A percentile compares a stretch with the other conserved stretches of the same genome.
phyloP scores from a whole-genome alignment of 2,329 filamentous ascomycete genomes.

The Cordyceps tenuipes region DNA sequence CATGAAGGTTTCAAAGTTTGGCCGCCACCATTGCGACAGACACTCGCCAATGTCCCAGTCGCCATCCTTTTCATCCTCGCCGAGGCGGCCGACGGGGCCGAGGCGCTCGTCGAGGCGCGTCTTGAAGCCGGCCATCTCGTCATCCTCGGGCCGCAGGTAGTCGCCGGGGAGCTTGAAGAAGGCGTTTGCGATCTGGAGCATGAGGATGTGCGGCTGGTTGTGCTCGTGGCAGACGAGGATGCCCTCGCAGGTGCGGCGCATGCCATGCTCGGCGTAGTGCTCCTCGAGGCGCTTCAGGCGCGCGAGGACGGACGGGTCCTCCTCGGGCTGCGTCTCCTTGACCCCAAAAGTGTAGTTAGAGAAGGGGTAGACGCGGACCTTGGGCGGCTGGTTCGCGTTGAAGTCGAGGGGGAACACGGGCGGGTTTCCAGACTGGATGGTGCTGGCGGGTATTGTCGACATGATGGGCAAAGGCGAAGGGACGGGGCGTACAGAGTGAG shows the following conservation, averaged over 20 bases:
- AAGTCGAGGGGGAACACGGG: slow-evolving; percentile 76
- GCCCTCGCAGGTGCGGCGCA: slow-evolving; percentile 95
- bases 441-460: slow-evolving; percentile 74
- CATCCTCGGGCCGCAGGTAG: slow-evolving; percentile 81
- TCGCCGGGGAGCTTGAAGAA: slow-evolving; percentile 99
- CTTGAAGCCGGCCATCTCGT: slow-evolving; percentile 95
- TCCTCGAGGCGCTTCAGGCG: slow-evolving; percentile 91
- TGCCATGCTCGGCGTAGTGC: slow-evolving; percentile 84
- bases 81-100: slow-evolving; percentile 79
- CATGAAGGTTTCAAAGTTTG: slow-evolving; percentile 99
- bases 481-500: too few relatives aligned
- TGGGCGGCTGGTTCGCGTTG: slow-evolving; percentile 79
- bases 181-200: slow-evolving; percentile 98
- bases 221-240: slow-evolving; percentile 98
- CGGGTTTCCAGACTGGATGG: slow-evolving; percentile 68
- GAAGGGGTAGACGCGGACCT: slow-evolving; percentile 85
- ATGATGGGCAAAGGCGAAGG: slow-evolving; percentile 36
- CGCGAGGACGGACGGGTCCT: slow-evolving; percentile 90
- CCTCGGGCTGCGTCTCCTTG: slow-evolving; percentile 96
- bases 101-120: slow-evolving; percentile 83
- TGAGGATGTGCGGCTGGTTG: slow-evolving; percentile 96
- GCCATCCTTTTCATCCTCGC: slow-evolving; percentile 72
- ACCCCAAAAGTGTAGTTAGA: slow-evolving; percentile 99
- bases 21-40: slow-evolving; percentile 95
- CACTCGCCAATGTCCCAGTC: slow-evolving; percentile 96